Evolutionary conservation across 352 stramenopile genomes (phyloP).

Genomic region (Globisporangium lucens): DNA sequence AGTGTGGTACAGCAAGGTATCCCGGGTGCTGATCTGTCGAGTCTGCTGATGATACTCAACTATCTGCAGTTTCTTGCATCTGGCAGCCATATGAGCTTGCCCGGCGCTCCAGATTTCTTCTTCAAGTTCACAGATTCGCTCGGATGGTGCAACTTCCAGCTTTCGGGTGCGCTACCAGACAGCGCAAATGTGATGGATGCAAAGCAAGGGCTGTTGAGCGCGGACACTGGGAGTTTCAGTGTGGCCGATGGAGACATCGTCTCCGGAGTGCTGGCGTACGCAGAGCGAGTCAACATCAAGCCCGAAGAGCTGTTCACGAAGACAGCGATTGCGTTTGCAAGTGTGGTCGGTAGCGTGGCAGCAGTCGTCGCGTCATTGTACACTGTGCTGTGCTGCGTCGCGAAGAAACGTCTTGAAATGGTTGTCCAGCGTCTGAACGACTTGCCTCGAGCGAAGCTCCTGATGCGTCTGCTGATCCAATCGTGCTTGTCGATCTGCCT

Average conservation of each 20-base stretch:
- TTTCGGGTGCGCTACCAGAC: not conserved
- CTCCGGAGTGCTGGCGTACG: constrained; percentile 64
- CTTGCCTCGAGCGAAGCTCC: constrained; percentile 61
- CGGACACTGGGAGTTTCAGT: constrained; percentile 36
- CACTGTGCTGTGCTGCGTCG: constrained; percentile 41
- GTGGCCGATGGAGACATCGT: constrained; percentile 74
- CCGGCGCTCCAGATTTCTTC: constrained; percentile 54
- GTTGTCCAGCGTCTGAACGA: constrained; percentile 63
- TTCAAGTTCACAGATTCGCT: constrained; percentile 70
- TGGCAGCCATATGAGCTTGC: constrained; percentile 57
- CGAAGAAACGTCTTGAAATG: constrained; percentile 45
- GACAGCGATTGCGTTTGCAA: constrained; percentile 63
- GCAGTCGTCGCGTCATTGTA: constrained; percentile 58
- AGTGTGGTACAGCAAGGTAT: constrained; percentile 18
- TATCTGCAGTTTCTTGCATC: constrained; percentile 75
- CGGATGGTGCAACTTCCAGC: constrained; percentile 58
- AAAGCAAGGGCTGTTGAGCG: constrained; percentile 23
- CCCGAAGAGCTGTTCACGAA: constrained; percentile 71
- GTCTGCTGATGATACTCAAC: constrained; percentile 59
- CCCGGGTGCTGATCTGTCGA: constrained; percentile 46
- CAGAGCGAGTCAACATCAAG: constrained; percentile 56
- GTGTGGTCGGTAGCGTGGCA: constrained; percentile 54
- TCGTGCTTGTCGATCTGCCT: constrained; percentile 70
- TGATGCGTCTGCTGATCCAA: constrained; percentile 63
- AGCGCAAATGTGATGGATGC: constrained; percentile 5